These are phyloP conservation scores for Penicillium aurantiogriseum DNA, from an alignment of 2,329 filamentous ascomycete genomes.

Conservation along the genomic window DNA sequence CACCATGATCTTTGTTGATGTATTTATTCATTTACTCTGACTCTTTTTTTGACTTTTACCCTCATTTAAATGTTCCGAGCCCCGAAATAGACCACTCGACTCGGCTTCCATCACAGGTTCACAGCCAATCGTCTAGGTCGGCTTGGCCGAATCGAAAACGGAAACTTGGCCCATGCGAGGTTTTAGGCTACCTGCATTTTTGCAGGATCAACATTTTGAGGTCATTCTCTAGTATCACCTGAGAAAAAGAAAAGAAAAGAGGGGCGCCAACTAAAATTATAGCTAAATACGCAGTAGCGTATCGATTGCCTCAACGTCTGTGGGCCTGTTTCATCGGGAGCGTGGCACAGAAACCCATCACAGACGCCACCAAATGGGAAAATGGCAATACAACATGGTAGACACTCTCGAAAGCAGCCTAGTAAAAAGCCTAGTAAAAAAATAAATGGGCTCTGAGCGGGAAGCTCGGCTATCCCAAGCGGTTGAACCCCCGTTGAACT, in stretches of 20 bases:
- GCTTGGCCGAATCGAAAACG: not conserved
- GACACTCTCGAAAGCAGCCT: not conserved
- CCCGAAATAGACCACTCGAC: slow-evolving; percentile 5
- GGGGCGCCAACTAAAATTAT: slow-evolving; percentile 8
- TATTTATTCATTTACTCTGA: not conserved
- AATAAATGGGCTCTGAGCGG: slow-evolving; percentile 12
- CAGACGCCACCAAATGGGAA: slow-evolving; percentile 14
- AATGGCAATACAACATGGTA: slow-evolving; percentile 5
- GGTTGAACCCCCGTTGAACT: slow-evolving; percentile 20
- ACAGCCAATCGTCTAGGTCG: slow-evolving; percentile 1
- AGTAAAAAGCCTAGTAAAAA: not conserved
- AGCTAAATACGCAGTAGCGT: slow-evolving; percentile 4
- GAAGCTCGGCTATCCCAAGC: slow-evolving; percentile 24
- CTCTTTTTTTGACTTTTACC: slow-evolving; percentile 2
- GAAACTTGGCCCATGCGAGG: not conserved
- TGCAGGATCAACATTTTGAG: slow-evolving; percentile 11
- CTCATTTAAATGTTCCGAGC: slow-evolving; percentile 17
- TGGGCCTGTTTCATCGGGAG: slow-evolving; percentile 12
- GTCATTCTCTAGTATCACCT: slow-evolving; percentile 22
- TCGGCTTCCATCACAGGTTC: not conserved
- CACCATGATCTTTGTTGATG: slow-evolving; percentile 11
- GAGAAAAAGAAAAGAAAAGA: slow-evolving; percentile 3
- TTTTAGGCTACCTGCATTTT: slow-evolving; percentile 16
- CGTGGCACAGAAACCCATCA: slow-evolving; percentile 3
- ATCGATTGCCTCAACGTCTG: slow-evolving; percentile 11